Evolutionary conservation across 192 early-diverging fungal species (phyloP).

Genomic region (Hyaloraphidium curvatum): DNA sequence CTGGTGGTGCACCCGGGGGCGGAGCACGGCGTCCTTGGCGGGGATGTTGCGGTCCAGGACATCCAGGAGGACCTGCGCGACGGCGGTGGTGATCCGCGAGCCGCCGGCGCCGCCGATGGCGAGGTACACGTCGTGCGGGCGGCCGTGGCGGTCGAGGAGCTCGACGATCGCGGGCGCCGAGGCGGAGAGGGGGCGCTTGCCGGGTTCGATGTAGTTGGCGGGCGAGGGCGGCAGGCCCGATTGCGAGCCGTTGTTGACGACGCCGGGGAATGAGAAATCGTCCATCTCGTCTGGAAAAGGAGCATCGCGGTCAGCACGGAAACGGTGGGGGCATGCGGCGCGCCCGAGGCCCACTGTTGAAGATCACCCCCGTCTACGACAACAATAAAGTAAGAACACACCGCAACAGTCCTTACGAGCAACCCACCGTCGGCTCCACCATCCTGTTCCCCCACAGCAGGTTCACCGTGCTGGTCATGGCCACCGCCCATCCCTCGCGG

Average conservation of each 20-base stretch:
- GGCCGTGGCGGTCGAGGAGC: not conserved
- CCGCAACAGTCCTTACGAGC: no score
- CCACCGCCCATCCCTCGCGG: not conserved
- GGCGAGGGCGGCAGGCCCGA: not conserved
- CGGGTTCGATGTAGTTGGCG: not conserved
- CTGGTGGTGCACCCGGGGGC: not conserved
- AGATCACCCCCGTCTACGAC: no score
- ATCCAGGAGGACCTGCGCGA: not conserved
- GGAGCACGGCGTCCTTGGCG: not conserved
- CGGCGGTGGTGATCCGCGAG: not conserved
- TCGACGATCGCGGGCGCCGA: not conserved
- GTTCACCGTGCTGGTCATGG: not conserved
- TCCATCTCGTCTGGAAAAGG: no score
- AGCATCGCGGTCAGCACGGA: no score
- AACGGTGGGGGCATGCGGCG: no score
- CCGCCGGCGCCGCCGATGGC: not conserved
- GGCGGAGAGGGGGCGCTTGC: not conserved
- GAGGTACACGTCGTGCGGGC: no score
- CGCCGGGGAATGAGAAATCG: not conserved
- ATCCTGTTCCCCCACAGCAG: no score
- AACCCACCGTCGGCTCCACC: no score
- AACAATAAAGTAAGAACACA: no score
- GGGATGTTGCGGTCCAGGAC: not conserved
- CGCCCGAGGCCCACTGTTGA: no score
- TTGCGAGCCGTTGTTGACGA: not conserved